phyloP scores from a whole-genome alignment of 148 eudicot species.

The Selenicereus undatus region DNA sequence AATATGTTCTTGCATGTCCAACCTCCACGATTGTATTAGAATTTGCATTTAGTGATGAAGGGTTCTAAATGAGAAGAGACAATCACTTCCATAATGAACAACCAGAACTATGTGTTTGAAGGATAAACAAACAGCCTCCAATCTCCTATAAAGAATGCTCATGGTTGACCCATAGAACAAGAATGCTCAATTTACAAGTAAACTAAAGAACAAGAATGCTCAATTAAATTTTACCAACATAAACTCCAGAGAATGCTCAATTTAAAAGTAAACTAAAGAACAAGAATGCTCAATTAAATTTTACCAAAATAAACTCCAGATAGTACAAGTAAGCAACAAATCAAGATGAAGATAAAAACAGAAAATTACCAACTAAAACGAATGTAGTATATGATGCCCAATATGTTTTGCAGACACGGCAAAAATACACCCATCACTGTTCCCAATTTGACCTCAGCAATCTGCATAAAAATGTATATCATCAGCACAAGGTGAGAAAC shows the following conservation, averaged over 20 bases:
- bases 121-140: too few species aligned
- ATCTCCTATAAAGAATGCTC: too few species aligned
- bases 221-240: background rate
- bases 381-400: slow-evolving; percentile 95
- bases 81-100: too few species aligned
- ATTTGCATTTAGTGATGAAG: too few species aligned
- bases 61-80: too few species aligned
- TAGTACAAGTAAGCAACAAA: background rate
- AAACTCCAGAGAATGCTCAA: background rate
- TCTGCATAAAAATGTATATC: slow-evolving; percentile 39
- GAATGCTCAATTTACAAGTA: too few species aligned
- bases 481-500: background rate
- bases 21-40: too few species aligned
- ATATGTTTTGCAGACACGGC: slow-evolving; percentile 93
- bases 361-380: slow-evolving; percentile 82
- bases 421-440: slow-evolving; percentile 97
- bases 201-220: too few species aligned
- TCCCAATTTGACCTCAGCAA: slow-evolving; percentile 57
- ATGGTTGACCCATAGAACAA: too few species aligned
- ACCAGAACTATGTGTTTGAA: too few species aligned
- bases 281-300: background rate
- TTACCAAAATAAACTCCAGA: background rate
- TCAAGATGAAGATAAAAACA: slow-evolving; percentile 10
- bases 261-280: too few species aligned
- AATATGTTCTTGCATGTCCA: too few species aligned